Base-by-base conservation (phyloP, 352 stramenopile species). In the Albugo laibachii region DNA sequence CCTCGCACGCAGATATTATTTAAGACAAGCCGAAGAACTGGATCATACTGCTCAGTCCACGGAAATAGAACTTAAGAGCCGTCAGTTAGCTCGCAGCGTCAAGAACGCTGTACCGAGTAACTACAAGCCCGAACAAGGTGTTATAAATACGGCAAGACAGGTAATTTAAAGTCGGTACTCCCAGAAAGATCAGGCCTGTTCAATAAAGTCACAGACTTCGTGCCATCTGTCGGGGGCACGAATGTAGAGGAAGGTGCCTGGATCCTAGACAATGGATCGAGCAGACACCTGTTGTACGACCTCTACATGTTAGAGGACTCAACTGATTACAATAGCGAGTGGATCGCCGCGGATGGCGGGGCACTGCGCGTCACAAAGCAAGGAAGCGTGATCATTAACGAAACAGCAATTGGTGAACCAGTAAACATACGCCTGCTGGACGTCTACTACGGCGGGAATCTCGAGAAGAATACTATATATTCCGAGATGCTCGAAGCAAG, bases 121-220 rank as follows among this genome's bases (percentile, higher is more conserved):
- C 11, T 21, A 14, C 20, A 46, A 21, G n/a, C n/a, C 14, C 14
- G 14, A n/a, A n/a, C 14, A 41, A 41, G 14, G 36, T 41, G 36
- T n/a, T 41, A 41, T n/a, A 41, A 41, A 14, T 41, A n/a, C n/a
- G 36, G 36, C 36, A 41, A 41, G n/a, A 41, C n/a, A n/a, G 36
- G 36, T 41, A 14, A 41, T n/a, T 14, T 41, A 14, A 41, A 41
- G n/a, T 14, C 14, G 36, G n/a, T 14, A 41, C n/a, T 41, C 14
- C 14, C n/a, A n/a, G 36, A n/a, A 14, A 15, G 36, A 14, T 16
- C 14, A 41, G 16, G 36, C 16, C 36, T 14, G 16, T 14, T 41
- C 16, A 16, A 41, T 41, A 41, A 41, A 41, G 36, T 41, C 14
- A 14, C 36, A 16, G 16, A 41, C 14, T 14, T 41, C 36, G 36